phyloP scores from a whole-genome alignment of 768 basidiomycete species.

The Leccinum subgranulosum region DNA sequence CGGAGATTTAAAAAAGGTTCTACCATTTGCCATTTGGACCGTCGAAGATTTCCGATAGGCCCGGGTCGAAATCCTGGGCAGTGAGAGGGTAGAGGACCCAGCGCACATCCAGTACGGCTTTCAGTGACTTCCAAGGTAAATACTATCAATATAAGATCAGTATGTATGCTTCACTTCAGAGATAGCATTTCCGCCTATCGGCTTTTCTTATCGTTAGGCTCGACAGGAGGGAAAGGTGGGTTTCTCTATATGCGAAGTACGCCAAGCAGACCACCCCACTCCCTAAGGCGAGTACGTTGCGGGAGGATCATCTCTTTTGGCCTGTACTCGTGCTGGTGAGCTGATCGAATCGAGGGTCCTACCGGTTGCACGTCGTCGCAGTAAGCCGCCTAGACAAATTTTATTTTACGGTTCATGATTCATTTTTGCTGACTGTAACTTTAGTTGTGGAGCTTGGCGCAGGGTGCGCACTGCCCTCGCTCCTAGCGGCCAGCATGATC shows the following conservation, averaged over 20 bases:
- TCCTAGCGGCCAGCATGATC: slow-evolving; percentile 48
- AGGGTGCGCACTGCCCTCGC: slow-evolving; percentile 64
- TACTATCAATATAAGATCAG: background rate
- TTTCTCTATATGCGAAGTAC: slow-evolving; percentile 8
- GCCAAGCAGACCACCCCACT: background rate
- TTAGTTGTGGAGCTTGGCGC: slow-evolving; percentile 71
- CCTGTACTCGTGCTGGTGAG: slow-evolving; percentile 67
- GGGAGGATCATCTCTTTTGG: slow-evolving; percentile 74
- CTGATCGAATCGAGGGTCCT: slow-evolving; percentile 57
- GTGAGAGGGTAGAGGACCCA: slow-evolving; percentile 40
- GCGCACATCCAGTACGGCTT: slow-evolving; percentile 51
- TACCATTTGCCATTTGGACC: background rate
- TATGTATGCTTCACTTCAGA: background rate
- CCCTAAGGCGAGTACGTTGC: slow-evolving; percentile 59
- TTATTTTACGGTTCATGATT: background rate
- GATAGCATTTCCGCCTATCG: background rate
- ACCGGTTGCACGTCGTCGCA: slow-evolving; percentile 37
- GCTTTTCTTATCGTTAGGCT: background rate
- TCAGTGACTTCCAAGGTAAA: slow-evolving; percentile 58
- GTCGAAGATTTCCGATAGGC: too few species aligned
- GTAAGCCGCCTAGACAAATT: slow-evolving; percentile 27
- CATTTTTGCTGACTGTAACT: background rate
- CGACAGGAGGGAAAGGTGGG: slow-evolving; percentile 59
- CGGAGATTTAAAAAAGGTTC: slow-evolving; percentile 22
- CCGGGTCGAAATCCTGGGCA: slow-evolving; percentile 42